Evolutionary conservation across 768 basidiomycete species (phyloP), one percentile per base, ranked within the genome.

Genomic region (Pseudohyphozyma bogoriensis): DNA sequence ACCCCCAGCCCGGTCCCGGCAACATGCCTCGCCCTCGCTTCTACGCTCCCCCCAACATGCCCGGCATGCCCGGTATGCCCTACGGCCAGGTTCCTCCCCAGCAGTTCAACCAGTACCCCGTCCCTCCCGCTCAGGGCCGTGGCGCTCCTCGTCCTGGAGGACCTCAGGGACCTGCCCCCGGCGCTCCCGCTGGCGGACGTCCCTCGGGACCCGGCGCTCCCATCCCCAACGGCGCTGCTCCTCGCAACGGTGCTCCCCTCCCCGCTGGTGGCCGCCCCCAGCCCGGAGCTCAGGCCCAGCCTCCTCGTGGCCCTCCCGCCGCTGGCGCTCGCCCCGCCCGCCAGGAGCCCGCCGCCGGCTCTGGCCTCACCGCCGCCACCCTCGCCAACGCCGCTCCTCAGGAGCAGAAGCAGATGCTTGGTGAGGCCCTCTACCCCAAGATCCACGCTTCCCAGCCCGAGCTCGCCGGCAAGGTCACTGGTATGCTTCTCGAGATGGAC

Each of bases 401-500:
- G 74, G 93, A 97, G 76, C 91, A 96, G 82, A 99, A 99, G 80
- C 95, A 99, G 76, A 90, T 96, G 86, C 80, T 99, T 51, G 95
- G 95, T 68, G 95, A 99, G 77, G 83, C 72, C n/a, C 49, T 68
- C 47, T 72, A 72, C 67, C 71, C 68, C 61, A 67, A 68, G 63
- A 72, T 70, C 58, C 66, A 50, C 72, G 89, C 85, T 28, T 73
- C 84, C 59, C 85, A 97, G 70, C 89, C 91, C 59, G 92, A 93
- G 26, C 79, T 95, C 72, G 91, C 95, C 66, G 95, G 95, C 63
- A 96, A 96, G 81, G 95, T 96, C 74, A 96, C 47, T 29, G 92
- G 71, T 58, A 96, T 96, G 92, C 79, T 96, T 72, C 82, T 96
- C 66, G 92, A 99, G 82, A 97, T 99, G 93, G 92, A 96, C 75